phyloP scores from a whole-genome alignment of 345 rosid genomes.

The Salix caprea region DNA sequence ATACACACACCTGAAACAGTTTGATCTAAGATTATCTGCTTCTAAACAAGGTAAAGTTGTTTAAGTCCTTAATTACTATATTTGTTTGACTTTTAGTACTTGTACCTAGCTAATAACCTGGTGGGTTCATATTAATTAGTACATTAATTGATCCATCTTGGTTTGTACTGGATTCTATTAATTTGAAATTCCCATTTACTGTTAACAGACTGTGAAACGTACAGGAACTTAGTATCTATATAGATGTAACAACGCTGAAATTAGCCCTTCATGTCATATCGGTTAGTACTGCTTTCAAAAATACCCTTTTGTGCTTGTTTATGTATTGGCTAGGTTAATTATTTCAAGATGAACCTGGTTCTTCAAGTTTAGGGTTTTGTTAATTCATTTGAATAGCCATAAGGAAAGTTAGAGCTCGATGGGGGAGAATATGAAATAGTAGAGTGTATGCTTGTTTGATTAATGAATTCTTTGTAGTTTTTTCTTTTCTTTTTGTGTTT shows the following conservation, averaged over 20 bases:
- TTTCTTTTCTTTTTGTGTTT: too few relatives aligned
- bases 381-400: neutral
- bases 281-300: neutral
- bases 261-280: neutral
- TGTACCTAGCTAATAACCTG: too few relatives aligned
- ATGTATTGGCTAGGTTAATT: neutral
- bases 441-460: neutral
- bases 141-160: neutral
- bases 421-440: neutral
- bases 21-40: constrained; percentile 13
- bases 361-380: constrained; percentile 11
- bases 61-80: neutral
- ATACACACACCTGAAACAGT: neutral
- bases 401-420: neutral
- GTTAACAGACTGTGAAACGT: neutral
- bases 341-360: neutral
- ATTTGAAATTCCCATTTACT: neutral
- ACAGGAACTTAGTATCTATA: neutral
- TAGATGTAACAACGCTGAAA: neutral
- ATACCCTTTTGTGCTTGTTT: neutral
- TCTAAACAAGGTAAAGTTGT: neutral
- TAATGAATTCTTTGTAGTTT: neutral
- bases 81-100: neutral
- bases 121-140: neutral
- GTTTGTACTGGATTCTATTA: neutral